phyloP scores from a whole-genome alignment of 768 basidiomycete genomes.

The Tephrocybe sp. region DNA sequence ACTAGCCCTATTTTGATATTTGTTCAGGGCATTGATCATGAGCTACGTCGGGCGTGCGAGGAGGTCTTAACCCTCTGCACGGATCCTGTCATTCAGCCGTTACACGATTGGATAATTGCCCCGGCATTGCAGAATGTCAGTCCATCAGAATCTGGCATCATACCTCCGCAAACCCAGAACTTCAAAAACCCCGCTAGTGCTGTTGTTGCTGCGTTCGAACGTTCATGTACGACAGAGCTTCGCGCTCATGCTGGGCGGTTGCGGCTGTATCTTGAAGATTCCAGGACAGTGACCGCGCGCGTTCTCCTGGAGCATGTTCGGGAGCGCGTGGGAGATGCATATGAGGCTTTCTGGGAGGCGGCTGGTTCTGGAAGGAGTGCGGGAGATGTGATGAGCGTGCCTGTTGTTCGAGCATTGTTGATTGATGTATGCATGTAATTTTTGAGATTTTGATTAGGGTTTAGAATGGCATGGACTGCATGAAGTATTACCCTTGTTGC shows the following conservation, averaged over 20 bases:
- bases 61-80: conserved; percentile 71
- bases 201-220: conserved; percentile 52
- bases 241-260: conserved; percentile 57
- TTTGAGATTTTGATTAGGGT: not conserved
- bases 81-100: conserved; percentile 52
- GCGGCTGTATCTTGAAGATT: conserved; percentile 79
- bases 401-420: conserved; percentile 9
- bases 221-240: conserved; percentile 54
- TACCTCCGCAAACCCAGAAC: not conserved
- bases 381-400: conserved; percentile 6
- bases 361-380: conserved; percentile 30
- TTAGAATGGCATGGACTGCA: not conserved
- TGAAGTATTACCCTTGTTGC: not conserved
- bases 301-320: conserved; percentile 78
- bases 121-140: no score
- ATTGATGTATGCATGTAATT: conserved; percentile 9
- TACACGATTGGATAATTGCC: conserved; percentile 53
- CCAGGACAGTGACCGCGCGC: conserved; percentile 75
- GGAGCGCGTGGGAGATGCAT: conserved; percentile 74
- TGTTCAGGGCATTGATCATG: conserved; percentile 81
- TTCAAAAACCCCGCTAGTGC: conserved; percentile 45
- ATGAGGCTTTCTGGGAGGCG: conserved; percentile 70
- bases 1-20: not conserved
- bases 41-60: conserved; percentile 84
- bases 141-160: conserved; percentile 7